These are phyloP conservation scores for Phoma sp. DNA, from an alignment of 2,329 filamentous ascomycete species.

Conservation along the genomic window DNA sequence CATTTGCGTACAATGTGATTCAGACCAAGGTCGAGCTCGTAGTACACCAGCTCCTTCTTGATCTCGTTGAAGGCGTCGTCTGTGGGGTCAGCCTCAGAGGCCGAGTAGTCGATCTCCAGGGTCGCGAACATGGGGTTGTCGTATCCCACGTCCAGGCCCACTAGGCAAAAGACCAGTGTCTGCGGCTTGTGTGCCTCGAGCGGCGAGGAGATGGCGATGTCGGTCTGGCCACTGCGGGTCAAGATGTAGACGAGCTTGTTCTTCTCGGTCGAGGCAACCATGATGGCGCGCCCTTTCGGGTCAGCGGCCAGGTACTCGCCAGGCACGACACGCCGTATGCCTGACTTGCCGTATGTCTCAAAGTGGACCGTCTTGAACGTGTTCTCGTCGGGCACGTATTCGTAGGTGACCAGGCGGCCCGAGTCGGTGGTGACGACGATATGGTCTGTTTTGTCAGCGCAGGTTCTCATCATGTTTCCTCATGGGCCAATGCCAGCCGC, in stretches of 20 bases:
- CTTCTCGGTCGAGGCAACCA: constrained; percentile 95
- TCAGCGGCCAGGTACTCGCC: constrained; percentile 96
- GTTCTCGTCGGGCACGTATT: constrained; percentile 86
- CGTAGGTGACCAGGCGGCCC: constrained; percentile 89
- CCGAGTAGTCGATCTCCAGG: constrained; percentile 90
- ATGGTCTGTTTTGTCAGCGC: constrained; percentile 71
- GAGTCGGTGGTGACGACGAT: constrained; percentile 96
- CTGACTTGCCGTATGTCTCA: constrained; percentile 98
- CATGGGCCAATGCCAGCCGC: constrained; percentile 1
- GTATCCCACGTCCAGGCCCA: constrained; percentile 92
- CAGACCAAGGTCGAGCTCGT: constrained; percentile 93
- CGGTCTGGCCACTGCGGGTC: constrained; percentile 91
- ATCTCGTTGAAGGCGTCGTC: constrained; percentile 80
- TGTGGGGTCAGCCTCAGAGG: constrained; percentile 87
- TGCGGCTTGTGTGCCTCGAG: constrained; percentile 94
- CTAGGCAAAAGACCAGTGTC: constrained; percentile 85
- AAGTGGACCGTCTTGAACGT: constrained; percentile 88
- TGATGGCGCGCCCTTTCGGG: constrained; percentile 91
- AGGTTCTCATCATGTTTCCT: constrained; percentile 37
- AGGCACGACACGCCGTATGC: constrained; percentile 88
- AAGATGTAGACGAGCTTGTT: constrained; percentile 99
- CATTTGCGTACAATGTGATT: constrained; percentile 98
- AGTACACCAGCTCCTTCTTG: constrained; percentile 94
- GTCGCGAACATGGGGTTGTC: constrained; percentile 96
- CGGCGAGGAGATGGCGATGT: constrained; percentile 95